Base-by-base conservation (phyloP, 1,284 basidiomycete genomes). In the Ustilago cynodontis region DNA sequence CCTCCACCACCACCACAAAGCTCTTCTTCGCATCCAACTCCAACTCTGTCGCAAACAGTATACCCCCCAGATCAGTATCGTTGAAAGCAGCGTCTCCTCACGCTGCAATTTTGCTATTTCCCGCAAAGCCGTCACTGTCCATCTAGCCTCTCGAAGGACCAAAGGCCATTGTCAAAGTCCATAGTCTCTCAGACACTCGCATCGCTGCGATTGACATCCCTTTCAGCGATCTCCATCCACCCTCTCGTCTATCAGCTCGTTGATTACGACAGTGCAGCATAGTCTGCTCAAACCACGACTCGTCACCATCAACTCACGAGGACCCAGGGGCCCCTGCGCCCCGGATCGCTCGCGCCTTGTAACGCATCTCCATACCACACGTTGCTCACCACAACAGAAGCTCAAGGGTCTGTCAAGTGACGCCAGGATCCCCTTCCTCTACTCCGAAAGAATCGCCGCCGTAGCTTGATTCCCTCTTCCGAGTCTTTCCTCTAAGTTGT, bases 281-380 rank as follows among this genome's bases (percentile, higher is more conserved):
- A 56, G 70, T 49, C 70, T 72, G 70, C 70, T 20, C 33, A 14
- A 31, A 41, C 29, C 52, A 41, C 41, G 33, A 47, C 51, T n/a
- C 52, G 37, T 35, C 41, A 45, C 57, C 60, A 35, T 57, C 52
- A 43, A 63, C 65, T 31, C 50, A 14, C 67, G 72, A 67, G 45
- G 63, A 70, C 63, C 67, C 72, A 74, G 72, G 72, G 72, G 72
- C 72, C 61, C n/a, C 57, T 64, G 63, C 62, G 72, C 72, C 72
- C 72, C 65, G 72, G 72, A 75, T 75, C 67, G 57, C 72, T 70
- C 60, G 57, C 60, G 28, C 53, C 22, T 49, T 43, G 20, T 7
- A 28, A 43, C 45, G 41, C 43, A 43, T 13, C 24, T 39, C 31
- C 20, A 22, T 51, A 31, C 20, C 11, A 3, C 26, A 20, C 14